These are phyloP conservation scores for Ramularia collo-cygni DNA, from an alignment of 2,329 filamentous ascomycete species.

Conservation along the genomic window DNA sequence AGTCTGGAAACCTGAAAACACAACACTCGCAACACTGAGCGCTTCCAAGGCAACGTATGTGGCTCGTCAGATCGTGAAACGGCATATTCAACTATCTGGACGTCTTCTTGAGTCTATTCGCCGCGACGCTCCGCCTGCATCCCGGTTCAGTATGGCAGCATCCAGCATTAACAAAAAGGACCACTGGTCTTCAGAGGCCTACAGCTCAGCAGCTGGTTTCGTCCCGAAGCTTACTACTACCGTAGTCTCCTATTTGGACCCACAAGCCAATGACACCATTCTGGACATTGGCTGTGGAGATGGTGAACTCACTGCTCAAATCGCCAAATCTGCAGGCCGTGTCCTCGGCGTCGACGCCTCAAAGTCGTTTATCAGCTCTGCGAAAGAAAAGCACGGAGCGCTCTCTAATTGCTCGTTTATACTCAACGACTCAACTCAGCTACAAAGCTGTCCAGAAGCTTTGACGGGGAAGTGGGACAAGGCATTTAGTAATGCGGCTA, in stretches of 20 bases:
- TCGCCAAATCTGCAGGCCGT: conserved; percentile 27
- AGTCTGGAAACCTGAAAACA: too few relatives aligned
- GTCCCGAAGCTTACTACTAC: conserved; percentile 36
- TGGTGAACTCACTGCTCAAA: conserved; percentile 33
- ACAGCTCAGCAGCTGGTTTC: conserved; percentile 34
- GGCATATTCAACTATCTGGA: too few relatives aligned
- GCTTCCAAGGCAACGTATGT: too few relatives aligned
- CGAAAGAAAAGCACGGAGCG: too few relatives aligned
- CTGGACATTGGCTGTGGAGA: conserved; percentile 38
- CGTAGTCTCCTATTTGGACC: conserved; percentile 32
- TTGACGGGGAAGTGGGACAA: conserved; percentile 30
- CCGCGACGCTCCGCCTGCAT: too few relatives aligned
- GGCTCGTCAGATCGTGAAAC: too few relatives aligned
- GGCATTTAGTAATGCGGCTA: conserved; percentile 38
- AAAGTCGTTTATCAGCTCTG: conserved; percentile 34
- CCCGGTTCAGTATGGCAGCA: too few relatives aligned
- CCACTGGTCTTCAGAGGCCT: conserved; percentile 29
- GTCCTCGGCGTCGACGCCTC: conserved; percentile 38
- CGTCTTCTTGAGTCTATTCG: too few relatives aligned
- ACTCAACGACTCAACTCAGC: conserved; percentile 1
- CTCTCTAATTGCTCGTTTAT: background rate
- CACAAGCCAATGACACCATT: conserved; percentile 30
- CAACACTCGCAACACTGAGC: too few relatives aligned
- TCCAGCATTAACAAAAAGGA: conserved; percentile 24
- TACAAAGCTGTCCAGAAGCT: conserved; percentile 24